Conservation (phyloP, 257 asterid genomes). For the Ophiorrhiza pumila region DNA sequence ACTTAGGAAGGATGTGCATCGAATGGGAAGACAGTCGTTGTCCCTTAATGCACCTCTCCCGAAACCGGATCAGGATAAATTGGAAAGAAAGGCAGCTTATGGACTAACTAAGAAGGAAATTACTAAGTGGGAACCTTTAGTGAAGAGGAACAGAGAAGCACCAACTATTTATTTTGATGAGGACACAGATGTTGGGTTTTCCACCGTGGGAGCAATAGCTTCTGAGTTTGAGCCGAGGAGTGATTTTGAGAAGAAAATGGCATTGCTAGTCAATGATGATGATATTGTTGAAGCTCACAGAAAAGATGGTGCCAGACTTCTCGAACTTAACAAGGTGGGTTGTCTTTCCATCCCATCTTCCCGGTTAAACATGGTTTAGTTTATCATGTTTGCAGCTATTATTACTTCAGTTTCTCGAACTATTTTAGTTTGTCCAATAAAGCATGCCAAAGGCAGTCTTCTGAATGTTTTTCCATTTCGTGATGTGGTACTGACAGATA, state of each 20-base stretch:
- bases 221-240: conserved; percentile 83
- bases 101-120: conserved; percentile 56
- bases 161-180: conserved; percentile 76
- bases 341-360: background rate
- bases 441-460: background rate
- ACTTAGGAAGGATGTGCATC: conserved; percentile 45
- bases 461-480: background rate
- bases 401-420: background rate
- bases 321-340: conserved; percentile 83
- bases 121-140: conserved; percentile 74
- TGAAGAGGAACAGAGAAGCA: conserved; percentile 90
- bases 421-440: no score
- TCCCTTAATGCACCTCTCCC: conserved; percentile 70
- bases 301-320: conserved; percentile 88
- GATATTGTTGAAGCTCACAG: conserved; percentile 81
- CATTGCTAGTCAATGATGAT: conserved; percentile 52
- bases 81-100: conserved; percentile 68
- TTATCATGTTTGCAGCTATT: background rate
- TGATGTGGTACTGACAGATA: conserved; percentile 38
- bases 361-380: background rate
- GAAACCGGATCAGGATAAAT: conserved; percentile 54
- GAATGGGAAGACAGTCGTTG: conserved; percentile 47
- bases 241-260: conserved; percentile 87
- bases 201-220: conserved; percentile 90
- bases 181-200: conserved; percentile 56